These are phyloP conservation scores for Triangularia verruculosa DNA, from an alignment of 2,329 filamentous ascomycete genomes.

Conservation along the genomic window DNA sequence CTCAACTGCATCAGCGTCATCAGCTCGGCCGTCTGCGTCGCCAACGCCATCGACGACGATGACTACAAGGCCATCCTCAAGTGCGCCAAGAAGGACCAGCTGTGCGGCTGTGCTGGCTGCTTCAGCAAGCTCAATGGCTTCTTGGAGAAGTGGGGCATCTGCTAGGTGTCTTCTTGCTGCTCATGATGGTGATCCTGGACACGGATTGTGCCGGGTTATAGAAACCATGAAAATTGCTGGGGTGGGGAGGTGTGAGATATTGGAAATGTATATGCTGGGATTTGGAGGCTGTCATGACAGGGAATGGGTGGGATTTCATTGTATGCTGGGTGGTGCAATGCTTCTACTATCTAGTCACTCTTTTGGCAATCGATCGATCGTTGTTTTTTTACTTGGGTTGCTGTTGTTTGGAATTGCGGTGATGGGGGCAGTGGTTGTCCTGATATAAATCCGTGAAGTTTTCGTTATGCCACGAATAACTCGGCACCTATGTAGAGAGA, in stretches of 20 bases:
- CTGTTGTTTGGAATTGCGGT: background rate
- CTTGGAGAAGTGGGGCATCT: conserved; percentile 20
- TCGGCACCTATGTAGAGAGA: too few relatives aligned
- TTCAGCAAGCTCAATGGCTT: conserved; percentile 18
- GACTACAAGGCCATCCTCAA: conserved; percentile 19
- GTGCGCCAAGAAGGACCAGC: conserved; percentile 23
- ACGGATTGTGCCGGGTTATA: background rate
- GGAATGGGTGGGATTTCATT: background rate
- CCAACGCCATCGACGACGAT: conserved; percentile 17
- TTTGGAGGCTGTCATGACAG: background rate
- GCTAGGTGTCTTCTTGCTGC: background rate
- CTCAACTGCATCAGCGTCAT: conserved; percentile 24
- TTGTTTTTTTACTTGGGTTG: background rate
- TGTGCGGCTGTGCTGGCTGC: conserved; percentile 23
- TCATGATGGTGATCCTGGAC: background rate
- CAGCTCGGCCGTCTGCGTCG: conserved; percentile 20
- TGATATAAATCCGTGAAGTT: too few relatives aligned
- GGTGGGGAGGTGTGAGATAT: background rate
- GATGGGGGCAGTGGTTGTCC: background rate
- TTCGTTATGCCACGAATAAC: too few relatives aligned
- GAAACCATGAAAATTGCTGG: background rate
- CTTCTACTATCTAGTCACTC: conserved; percentile 7
- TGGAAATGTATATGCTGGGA: background rate
- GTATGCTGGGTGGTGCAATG: background rate
- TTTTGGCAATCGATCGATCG: conserved; percentile 11